phyloP scores from a whole-genome alignment of 139 green algal genomes.

The Asterochloris sp. region DNA sequence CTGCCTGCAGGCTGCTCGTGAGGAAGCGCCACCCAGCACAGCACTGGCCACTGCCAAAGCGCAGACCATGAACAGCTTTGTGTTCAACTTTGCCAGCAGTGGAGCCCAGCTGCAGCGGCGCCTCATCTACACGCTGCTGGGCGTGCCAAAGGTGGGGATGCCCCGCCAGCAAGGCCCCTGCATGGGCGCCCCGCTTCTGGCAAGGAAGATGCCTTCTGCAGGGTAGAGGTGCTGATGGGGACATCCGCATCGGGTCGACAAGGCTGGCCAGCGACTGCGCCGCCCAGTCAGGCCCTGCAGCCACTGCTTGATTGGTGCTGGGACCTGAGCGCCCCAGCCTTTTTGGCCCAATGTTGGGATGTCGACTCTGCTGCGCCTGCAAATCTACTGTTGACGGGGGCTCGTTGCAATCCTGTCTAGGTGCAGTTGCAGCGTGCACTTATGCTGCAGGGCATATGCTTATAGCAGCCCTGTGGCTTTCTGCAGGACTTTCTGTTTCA shows the following conservation, averaged over 20 bases:
- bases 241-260: no score
- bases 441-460: not conserved
- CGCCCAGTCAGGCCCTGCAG: no score
- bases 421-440: not conserved
- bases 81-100: slow-evolving; percentile 79
- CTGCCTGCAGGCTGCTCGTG: slow-evolving; percentile 1
- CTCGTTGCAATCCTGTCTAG: not conserved
- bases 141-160: slow-evolving; percentile 49
- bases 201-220: no score
- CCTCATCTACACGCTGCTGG: slow-evolving; percentile 62
- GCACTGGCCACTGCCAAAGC: slow-evolving; percentile 45
- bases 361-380: not conserved
- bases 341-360: no score
- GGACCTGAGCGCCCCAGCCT: no score
- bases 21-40: slow-evolving; percentile 2
- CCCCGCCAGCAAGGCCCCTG: slow-evolving; percentile 1
- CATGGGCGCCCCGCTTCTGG: not conserved
- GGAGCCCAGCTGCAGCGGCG: slow-evolving; percentile 55
- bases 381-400: not conserved
- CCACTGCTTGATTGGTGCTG: no score
- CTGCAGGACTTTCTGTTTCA: slow-evolving; percentile 63
- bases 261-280: no score
- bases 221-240: no score
- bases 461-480: not conserved
- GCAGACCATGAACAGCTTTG: slow-evolving; percentile 68